These are phyloP conservation scores for Colletotrichum lindemuthianum DNA, from an alignment of 2,329 filamentous ascomycete species.

Conservation along the genomic window DNA sequence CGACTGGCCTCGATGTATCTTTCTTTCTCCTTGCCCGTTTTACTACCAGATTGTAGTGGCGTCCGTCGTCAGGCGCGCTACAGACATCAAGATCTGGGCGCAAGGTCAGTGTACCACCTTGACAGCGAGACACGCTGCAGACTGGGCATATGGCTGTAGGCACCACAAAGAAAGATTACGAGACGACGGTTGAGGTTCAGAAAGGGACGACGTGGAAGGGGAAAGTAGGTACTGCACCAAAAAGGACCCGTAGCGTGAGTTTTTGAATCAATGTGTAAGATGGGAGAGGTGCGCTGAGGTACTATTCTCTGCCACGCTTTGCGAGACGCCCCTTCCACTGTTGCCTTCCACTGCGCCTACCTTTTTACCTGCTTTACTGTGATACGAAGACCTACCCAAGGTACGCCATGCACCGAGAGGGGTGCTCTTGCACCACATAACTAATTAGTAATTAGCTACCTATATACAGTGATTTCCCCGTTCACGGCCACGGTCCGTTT, in stretches of 20 bases:
- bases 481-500: too few species aligned
- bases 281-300: too few species aligned
- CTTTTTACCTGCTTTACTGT: neutral
- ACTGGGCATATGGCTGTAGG: too few species aligned
- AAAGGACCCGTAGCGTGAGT: constrained; percentile 23
- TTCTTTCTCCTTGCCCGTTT: neutral
- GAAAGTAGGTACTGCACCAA: too few species aligned
- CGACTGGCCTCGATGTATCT: neutral
- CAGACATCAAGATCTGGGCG: neutral
- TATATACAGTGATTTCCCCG: too few species aligned
- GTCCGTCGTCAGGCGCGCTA: neutral
- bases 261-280: too few species aligned
- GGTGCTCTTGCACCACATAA: too few species aligned
- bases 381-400: neutral
- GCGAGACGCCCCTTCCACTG: constrained; percentile 14
- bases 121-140: neutral
- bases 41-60: neutral
- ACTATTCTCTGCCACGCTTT: constrained; percentile 4
- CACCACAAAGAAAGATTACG: too few species aligned
- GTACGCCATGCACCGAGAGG: neutral
- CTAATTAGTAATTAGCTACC: too few species aligned
- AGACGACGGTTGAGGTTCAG: too few species aligned
- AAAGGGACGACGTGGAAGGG: too few species aligned
- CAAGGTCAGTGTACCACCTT: constrained; percentile 23
- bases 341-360: constrained; percentile 9